Percentiles rank a stretch among this genome's conserved stretches.
Evolutionary conservation across 2,329 filamentous ascomycete genomes (phyloP).

Genomic region (Fusarium chaquense): DNA sequence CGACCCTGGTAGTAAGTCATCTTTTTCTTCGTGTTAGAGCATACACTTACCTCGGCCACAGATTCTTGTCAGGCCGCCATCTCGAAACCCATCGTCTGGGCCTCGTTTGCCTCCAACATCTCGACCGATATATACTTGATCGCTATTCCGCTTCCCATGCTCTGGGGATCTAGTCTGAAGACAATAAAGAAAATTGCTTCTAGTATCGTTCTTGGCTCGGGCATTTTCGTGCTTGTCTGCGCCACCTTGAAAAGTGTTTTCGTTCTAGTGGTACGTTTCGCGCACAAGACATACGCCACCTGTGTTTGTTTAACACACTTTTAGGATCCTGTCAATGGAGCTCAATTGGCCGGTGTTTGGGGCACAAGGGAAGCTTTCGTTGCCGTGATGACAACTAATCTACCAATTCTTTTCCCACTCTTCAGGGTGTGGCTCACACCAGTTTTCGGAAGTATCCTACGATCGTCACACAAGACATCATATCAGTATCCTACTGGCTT

Average conservation of each 20-base stretch:
- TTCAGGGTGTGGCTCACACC: constrained; percentile 56
- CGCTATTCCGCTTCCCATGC: constrained; percentile 66
- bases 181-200: constrained; percentile 54
- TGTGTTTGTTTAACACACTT: neutral
- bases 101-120: constrained; percentile 63
- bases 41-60: constrained; percentile 31
- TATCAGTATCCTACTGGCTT: constrained; percentile 55
- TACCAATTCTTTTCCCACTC: constrained; percentile 59
- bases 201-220: constrained; percentile 54
- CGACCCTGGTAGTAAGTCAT: constrained; percentile 63
- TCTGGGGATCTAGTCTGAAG: constrained; percentile 53
- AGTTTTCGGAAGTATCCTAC: constrained; percentile 46
- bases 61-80: constrained; percentile 62
- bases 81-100: constrained; percentile 62
- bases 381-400: constrained; percentile 56
- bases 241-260: constrained; percentile 55
- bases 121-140: constrained; percentile 69
- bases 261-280: constrained; percentile 51
- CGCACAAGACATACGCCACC: neutral
- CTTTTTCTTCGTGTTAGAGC: rapidly evolving
- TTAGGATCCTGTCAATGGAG: constrained; percentile 55
- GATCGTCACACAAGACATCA: constrained; percentile 52
- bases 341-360: constrained; percentile 55
- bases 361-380: constrained; percentile 58
- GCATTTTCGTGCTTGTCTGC: constrained; percentile 56